Conservation (phyloP, 2,329 filamentous ascomycete species). For the Cladosporium sp. region DNA sequence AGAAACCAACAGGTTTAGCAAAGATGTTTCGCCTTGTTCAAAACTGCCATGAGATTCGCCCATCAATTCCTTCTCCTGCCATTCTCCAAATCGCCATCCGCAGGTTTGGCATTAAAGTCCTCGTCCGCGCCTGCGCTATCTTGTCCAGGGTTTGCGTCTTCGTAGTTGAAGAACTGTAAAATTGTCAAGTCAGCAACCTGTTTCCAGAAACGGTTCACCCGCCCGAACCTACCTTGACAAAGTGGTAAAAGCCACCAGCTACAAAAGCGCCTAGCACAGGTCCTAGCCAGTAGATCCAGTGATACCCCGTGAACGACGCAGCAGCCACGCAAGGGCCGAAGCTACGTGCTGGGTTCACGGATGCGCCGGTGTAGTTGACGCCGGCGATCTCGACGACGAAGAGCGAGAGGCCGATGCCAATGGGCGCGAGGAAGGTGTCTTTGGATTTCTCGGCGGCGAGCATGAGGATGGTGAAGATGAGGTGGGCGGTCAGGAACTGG, state of each 20-base stretch:
- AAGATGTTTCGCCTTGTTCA: no score
- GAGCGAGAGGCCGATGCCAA: constrained; percentile 49
- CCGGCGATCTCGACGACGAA: constrained; percentile 55
- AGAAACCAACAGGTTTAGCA: no score
- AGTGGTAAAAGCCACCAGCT: constrained; percentile 32
- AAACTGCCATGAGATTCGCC: no score
- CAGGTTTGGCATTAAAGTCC: background rate
- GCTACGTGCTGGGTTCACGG: constrained; percentile 38
- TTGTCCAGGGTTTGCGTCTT: constrained; percentile 36
- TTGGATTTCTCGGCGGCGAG: constrained; percentile 45
- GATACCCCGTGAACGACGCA: constrained; percentile 33
- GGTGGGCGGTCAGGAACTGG: constrained; percentile 40
- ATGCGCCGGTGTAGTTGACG: constrained; percentile 39
- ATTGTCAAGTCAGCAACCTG: background rate
- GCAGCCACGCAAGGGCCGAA: constrained; percentile 38
- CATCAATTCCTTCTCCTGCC: background rate
- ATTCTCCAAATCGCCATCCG: background rate
- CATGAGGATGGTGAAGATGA: constrained; percentile 47
- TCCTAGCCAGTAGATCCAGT: constrained; percentile 38
- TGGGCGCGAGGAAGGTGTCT: constrained; percentile 49
- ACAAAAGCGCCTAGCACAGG: constrained; percentile 28
- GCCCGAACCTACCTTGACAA: constrained; percentile 26
- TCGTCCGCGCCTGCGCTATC: constrained; percentile 25
- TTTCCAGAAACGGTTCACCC: no score
- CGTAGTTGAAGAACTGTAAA: constrained; percentile 31